A percentile compares a stretch with the other conserved stretches of the same genome.
Evolutionary conservation across 2,329 filamentous ascomycete genomes (phyloP).

Genomic region (Didymella exigua): DNA sequence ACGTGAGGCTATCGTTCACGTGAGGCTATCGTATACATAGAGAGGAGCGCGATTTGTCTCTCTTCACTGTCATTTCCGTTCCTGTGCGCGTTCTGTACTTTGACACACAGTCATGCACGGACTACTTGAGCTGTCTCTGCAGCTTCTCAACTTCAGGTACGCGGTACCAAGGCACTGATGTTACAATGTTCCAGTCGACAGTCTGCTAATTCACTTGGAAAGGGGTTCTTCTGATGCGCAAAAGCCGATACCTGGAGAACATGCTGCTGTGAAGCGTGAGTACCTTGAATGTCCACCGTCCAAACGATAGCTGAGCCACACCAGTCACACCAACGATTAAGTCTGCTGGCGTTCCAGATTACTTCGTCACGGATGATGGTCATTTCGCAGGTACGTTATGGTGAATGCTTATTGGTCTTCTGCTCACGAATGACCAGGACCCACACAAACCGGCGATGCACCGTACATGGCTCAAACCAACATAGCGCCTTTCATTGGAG

Average conservation of each 20-base stretch:
- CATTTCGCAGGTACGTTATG: constrained; percentile 33
- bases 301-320: constrained; percentile 13
- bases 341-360: constrained; percentile 37
- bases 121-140: constrained; percentile 32
- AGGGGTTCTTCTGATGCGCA: constrained; percentile 21
- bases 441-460: constrained; percentile 71
- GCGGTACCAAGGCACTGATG: constrained; percentile 4
- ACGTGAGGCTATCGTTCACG: not conserved
- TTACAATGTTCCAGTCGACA: not conserved
- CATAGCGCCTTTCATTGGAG: constrained; percentile 64
- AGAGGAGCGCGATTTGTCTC: not conserved
- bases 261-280: constrained; percentile 30
- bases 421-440: constrained; percentile 52
- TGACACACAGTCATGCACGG: constrained; percentile 27
- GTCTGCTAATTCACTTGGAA: not conserved
- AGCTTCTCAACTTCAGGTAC: constrained; percentile 33
- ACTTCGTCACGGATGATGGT: constrained; percentile 41
- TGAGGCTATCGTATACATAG: not conserved
- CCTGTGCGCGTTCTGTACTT: not conserved
- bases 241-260: constrained; percentile 21
- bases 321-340: constrained; percentile 29
- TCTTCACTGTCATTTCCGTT: constrained; percentile 7
- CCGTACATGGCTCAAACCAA: constrained; percentile 76
- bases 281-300: constrained; percentile 10
- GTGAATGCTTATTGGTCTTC: not conserved